A percentile compares a stretch with the other conserved stretches of the same genome.
These are phyloP conservation scores for Xylaria scruposa DNA, from an alignment of 495 filamentous ascomycete genomes.

Conservation along the genomic window DNA sequence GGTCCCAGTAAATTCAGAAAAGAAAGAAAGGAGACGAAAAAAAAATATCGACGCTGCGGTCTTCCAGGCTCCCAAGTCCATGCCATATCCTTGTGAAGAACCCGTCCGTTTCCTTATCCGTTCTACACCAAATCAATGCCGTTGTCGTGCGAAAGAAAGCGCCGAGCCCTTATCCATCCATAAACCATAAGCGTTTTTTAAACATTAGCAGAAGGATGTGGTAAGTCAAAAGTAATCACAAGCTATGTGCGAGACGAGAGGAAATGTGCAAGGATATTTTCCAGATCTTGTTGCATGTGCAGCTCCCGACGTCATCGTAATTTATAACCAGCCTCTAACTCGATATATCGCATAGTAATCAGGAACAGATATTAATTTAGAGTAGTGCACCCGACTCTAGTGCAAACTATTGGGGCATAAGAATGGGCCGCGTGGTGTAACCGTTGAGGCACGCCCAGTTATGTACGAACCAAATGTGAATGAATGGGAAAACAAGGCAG, in stretches of 20 bases:
- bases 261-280: background rate
- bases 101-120: conserved; percentile 28
- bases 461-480: conserved; percentile 3
- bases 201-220: conserved; percentile 5
- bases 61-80: conserved; percentile 1
- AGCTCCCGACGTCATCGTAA: background rate
- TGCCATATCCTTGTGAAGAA: conserved; percentile 24
- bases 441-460: background rate
- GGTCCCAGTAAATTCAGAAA: conserved; percentile 1
- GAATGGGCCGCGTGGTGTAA: background rate
- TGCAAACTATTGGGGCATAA: conserved; percentile 13
- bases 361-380: background rate
- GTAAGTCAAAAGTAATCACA: background rate
- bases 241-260: background rate
- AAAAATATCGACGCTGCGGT: conserved; percentile 3
- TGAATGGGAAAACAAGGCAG: background rate
- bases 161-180: conserved; percentile 25
- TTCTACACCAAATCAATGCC: conserved; percentile 28
- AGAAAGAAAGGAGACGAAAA: conserved; percentile 2
- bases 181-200: conserved; percentile 20
- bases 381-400: conserved; percentile 2
- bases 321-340: conserved; percentile 15
- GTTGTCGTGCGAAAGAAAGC: conserved; percentile 14
- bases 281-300: background rate
- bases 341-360: conserved; percentile 5